phyloP scores from a whole-genome alignment of 148 eudicot genomes.

The Chenopodium quinoa region DNA sequence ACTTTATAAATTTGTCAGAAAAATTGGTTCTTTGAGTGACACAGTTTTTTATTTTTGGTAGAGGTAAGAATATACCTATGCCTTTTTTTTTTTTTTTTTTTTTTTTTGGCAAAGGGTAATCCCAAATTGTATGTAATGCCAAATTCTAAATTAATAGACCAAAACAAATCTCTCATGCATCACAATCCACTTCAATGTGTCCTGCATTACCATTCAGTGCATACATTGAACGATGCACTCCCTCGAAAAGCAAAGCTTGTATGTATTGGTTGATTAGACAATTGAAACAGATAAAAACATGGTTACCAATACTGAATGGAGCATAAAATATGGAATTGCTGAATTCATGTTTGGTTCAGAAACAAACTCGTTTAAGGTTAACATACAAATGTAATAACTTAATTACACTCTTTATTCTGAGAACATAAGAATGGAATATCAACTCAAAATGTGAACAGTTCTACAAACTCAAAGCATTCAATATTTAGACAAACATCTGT shows the following conservation, averaged over 20 bases:
- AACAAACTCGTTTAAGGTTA: not conserved
- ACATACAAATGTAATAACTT: conserved; percentile 6
- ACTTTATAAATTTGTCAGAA: no score
- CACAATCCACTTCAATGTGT: not conserved
- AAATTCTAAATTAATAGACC: no score
- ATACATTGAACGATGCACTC: not conserved
- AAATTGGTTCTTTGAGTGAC: no score
- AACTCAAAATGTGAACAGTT: conserved; percentile 15
- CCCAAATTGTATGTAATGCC: no score
- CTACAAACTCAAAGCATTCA: conserved; percentile 1
- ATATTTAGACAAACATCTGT: not conserved
- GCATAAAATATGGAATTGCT: not conserved
- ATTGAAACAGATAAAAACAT: not conserved
- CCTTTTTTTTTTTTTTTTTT: no score
- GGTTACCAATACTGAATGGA: not conserved
- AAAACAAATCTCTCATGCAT: not conserved
- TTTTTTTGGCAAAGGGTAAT: no score
- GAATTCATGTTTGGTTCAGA: conserved; percentile 9
- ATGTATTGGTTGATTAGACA: not conserved
- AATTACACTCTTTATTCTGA: conserved; percentile 24
- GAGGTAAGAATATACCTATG: no score
- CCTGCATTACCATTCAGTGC: not conserved
- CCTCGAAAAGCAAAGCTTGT: not conserved
- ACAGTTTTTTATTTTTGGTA: no score
- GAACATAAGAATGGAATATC: conserved; percentile 12